Evolutionary conservation across 2,329 filamentous ascomycete genomes (phyloP).

Genomic region (Eurotiales sp.): DNA sequence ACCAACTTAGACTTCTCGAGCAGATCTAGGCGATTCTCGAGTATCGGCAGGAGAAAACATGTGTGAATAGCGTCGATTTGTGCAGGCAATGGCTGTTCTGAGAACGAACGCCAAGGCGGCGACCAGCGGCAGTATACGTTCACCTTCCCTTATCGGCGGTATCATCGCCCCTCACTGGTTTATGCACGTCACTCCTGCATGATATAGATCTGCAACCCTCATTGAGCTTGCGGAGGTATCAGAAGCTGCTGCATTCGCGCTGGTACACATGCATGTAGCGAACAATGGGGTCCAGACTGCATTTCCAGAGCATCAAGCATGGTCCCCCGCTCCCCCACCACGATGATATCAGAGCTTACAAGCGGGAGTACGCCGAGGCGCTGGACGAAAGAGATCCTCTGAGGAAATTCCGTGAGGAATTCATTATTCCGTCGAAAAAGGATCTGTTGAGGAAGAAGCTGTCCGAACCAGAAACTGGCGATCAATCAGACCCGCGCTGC

Average conservation of each 20-base stretch:
- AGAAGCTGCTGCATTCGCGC: too few species aligned
- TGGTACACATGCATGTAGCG: too few species aligned
- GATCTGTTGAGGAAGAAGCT: conserved; percentile 65
- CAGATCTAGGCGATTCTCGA: too few species aligned
- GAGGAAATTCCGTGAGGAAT: conserved; percentile 61
- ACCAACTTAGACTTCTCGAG: too few species aligned
- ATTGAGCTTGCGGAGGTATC: too few species aligned
- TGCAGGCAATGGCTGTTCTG: too few species aligned
- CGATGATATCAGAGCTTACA: conserved; percentile 29
- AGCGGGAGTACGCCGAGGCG: conserved; percentile 37
- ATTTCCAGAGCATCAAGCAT: conserved; percentile 24
- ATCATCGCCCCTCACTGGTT: neutral
- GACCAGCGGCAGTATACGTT: neutral
- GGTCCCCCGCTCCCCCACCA: conserved; percentile 20
- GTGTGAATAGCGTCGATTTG: too few species aligned
- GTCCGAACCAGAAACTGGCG: conserved; percentile 37
- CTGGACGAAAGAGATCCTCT: conserved; percentile 61
- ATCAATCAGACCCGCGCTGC: conserved; percentile 41
- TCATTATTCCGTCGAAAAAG: conserved; percentile 70
- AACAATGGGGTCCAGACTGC: conserved; percentile 29
- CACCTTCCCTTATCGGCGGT: neutral
- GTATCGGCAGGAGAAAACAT: too few species aligned
- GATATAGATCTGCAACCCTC: too few species aligned
- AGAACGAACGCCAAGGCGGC: neutral
- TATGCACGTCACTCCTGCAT: too few species aligned